Evolutionary conservation across 768 basidiomycete genomes (phyloP), one percentile per base, ranked within the genome.

Genomic region (Lactarius trivialis): DNA sequence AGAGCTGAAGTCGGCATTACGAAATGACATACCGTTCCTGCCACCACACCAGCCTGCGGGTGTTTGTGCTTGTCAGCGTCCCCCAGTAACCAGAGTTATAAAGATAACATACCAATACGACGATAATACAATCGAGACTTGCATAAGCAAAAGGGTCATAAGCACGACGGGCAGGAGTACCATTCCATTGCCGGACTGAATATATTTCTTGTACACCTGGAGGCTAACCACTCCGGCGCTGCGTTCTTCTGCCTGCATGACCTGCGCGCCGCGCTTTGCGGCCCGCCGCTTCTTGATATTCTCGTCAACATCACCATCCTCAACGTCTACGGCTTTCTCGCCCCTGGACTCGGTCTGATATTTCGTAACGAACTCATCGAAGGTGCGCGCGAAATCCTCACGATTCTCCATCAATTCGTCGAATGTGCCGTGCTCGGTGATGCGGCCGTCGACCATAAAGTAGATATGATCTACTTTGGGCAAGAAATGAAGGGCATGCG

Each of bases 401-500:
- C 84, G 75, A 37, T 76, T 79, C 9, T 72, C 72, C 74, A 91
- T 84, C 39, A 98, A 79, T 53, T 89, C 85, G 0, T 75, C 69
- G 67, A 89, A 96, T 1, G 91, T 87, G 2, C 94, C 94, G 14
- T 80, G 81, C 72, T 96, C 93, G 26, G 81, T 82, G 61, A 98
- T 84, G 37, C 76, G 78, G 7, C 94, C 93, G 43, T 93, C 85
- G 12, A 81, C 79, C 55, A 98, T 75, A 36, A 86, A 85, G 70
- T 86, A 85, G 70, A 98, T 88, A 70, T 91, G 89, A 72, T 96
- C 93, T 32, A 91, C 90, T 60, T 89, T 79, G 1, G 90, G 88
- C 28, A 98, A 80, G 77, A 95, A 90, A 73, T 96, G 93, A 9
- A 96, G 78, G 1, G 91, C 92, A 69, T 96, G 93, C 0, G 94